Conservation (phyloP, 257 asterid genomes). For the Rhazya stricta region DNA sequence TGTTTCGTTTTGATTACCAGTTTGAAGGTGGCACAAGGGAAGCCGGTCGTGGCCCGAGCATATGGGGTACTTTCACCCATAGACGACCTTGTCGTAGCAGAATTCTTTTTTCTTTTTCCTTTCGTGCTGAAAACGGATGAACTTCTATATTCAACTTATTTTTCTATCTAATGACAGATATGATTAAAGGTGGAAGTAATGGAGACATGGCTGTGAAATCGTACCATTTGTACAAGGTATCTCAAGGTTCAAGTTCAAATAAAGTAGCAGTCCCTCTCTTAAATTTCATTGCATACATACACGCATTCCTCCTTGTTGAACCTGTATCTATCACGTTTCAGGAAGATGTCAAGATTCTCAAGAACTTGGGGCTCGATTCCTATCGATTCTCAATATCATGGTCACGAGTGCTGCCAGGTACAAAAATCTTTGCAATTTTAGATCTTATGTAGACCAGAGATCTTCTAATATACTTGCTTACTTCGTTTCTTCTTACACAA, state of each 20-base stretch:
- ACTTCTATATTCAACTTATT: no score
- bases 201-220: slow-evolving; percentile 24
- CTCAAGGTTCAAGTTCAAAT: neutral
- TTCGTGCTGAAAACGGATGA: no score
- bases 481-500: no score
- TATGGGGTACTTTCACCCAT: slow-evolving; percentile 20
- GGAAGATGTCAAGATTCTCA: slow-evolving; percentile 26
- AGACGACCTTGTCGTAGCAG: slow-evolving; percentile 21
- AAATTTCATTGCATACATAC: no score
- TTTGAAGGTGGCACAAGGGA: slow-evolving; percentile 11
- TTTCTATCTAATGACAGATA: no score
- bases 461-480: no score
- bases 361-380: slow-evolving; percentile 27
- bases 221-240: slow-evolving; percentile 25
- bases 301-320: neutral
- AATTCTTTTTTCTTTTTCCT: no score
- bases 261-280: no score
- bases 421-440: neutral
- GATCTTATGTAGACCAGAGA: no score
- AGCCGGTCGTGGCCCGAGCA: slow-evolving; percentile 23
- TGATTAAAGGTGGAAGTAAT: slow-evolving; percentile 17
- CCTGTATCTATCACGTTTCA: neutral
- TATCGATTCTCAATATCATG: slow-evolving; percentile 33
- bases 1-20: neutral
- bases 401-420: slow-evolving; percentile 31